Base-by-base conservation (phyloP, 495 filamentous ascomycete genomes). In the Trichocladium antarcticum region DNA sequence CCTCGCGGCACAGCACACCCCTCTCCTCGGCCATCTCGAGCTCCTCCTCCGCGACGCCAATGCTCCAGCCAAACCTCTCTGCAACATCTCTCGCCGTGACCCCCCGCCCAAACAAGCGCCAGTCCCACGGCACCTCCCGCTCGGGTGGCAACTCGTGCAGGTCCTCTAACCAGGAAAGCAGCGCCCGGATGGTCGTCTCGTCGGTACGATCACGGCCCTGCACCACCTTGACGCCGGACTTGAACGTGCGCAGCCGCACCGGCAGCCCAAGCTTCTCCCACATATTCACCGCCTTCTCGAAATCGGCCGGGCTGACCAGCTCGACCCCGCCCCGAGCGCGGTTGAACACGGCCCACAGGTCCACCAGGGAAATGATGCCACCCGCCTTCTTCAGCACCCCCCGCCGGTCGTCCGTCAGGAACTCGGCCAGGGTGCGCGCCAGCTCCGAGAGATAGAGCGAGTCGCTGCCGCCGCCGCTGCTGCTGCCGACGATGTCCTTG, bases 271-370 rank as follows among this genome's bases (percentile, higher is more conserved):
- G 68, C 55, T 85, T 86, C 60, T 92, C 89, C 84, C 90, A 99
- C 27, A 95, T 61, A 41, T 76, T 71, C 1, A 87, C 86, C 2
- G 93, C 93, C 59, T 86, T 88, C 59, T 92, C 84, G 56, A 97
- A 93, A 59, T 99, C 92, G 6, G 79, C 72, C 0, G 92, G 92
- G 53, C 86, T 94, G 52, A 97, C 83, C 8, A 99, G 74, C 61
- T 99, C 93, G 9, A 99, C 89, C 8, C 92, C 92, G 45, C 87
- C 88, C 35, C 93, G 76, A 19, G 87, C 87, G n/a, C 92, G 84
- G 58, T 99, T 99, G 71, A 96, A 96, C 28, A 95, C 76, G 7
- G 92, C 89, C 92, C 92, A 99, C 1, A 97, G 74, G 59, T 99
- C 92, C 17, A 97, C 90, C 7, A 99, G 75, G 45, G 80, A 94